Base-by-base conservation (phyloP, 83 land plant species). In the Larix sibirica region DNA sequence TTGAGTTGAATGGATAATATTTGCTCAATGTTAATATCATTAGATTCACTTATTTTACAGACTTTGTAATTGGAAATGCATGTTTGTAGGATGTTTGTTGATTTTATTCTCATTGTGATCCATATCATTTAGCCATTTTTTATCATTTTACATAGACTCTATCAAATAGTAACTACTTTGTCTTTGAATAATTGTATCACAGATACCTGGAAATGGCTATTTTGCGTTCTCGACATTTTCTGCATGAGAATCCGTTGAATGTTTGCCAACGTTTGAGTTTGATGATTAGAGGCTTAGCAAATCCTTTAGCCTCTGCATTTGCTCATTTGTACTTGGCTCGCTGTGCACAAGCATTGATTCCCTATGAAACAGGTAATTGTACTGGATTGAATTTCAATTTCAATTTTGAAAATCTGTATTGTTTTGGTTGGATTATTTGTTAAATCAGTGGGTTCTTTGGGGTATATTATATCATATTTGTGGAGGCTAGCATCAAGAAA, bases 141-240 rank as follows among this genome's bases (percentile, higher is more conserved):
- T 50, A 10, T 50, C 36, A 33, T 10, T 50, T 50, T 2, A 50
- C 12, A 50, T 50, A 50, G 13, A 50, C 9, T 50, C 56, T 50
- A 50, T 50, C 56, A 50, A 50, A 50, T 50, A 50, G 13, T 50
- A 50, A 50, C 56, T 50, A 50, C 13, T 50, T 10, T 50, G 56
- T 2, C 56, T 50, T 50, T 10, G 12, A 50, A 50, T 82, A n/a
- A 44, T 33, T 62, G 8, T 82, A 1, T 76, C 24, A 78, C 90
- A 96, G 98, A 84, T 96, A 94, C 80, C 79, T 96, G 84, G 98
- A 96, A 88, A 86, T 92, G 81, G 91, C 98, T 7, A 88, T 96
- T 64, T 82, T 96, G 59, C 91, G 86, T 44, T 96, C 95, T 81
- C 77, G 91, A 88, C 91, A 85, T 68, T 96, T 96, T 85, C 81